A percentile compares a stretch with the other conserved stretches of the same genome.
phyloP scores from a whole-genome alignment of 164 flowering plant species.

The Vitis rupestris region DNA sequence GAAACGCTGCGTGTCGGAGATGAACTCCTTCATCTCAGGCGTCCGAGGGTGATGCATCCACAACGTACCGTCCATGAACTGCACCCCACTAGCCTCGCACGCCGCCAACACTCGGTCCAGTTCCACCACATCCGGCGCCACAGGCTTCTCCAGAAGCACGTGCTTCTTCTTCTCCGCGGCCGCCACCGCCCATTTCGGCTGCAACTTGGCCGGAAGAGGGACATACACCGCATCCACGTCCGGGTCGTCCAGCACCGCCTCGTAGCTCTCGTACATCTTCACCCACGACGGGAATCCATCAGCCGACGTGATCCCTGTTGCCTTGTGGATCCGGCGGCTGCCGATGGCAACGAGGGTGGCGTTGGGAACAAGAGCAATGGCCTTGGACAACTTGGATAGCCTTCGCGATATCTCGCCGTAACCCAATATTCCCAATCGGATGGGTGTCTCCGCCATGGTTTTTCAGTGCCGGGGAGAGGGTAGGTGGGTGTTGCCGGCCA shows the following conservation, averaged over 20 bases:
- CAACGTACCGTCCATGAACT: slow-evolving; percentile 80
- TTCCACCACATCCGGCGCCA: slow-evolving; percentile 50
- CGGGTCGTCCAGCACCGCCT: slow-evolving; percentile 58
- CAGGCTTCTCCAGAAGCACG: slow-evolving; percentile 69
- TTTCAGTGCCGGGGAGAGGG: no score
- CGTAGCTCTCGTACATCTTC: slow-evolving; percentile 61
- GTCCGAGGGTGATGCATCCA: slow-evolving; percentile 84
- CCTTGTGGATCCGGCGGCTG: slow-evolving; percentile 62
- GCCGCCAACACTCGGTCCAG: slow-evolving; percentile 50
- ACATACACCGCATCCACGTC: slow-evolving; percentile 66
- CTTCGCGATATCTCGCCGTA: slow-evolving; percentile 57
- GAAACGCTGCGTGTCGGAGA: slow-evolving; percentile 41
- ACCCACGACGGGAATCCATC: slow-evolving; percentile 46
- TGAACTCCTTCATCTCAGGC: slow-evolving; percentile 46
- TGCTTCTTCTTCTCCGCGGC: slow-evolving; percentile 69
- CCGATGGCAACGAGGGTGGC: slow-evolving; percentile 47
- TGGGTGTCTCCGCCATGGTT: slow-evolving; percentile 19
- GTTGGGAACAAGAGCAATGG: slow-evolving; percentile 53
- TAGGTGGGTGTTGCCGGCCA: no score
- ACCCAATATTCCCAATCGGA: slow-evolving; percentile 60
- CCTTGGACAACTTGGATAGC: slow-evolving; percentile 40
- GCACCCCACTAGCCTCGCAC: slow-evolving; percentile 60
- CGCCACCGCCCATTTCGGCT: slow-evolving; percentile 49
- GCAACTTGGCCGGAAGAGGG: slow-evolving; percentile 64
- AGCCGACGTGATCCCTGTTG: slow-evolving; percentile 37